Evolutionary conservation across 2,329 filamentous ascomycete species (phyloP), one percentile per base, ranked within the genome.

Genomic region (Purpureocillium takamizusanense): DNA sequence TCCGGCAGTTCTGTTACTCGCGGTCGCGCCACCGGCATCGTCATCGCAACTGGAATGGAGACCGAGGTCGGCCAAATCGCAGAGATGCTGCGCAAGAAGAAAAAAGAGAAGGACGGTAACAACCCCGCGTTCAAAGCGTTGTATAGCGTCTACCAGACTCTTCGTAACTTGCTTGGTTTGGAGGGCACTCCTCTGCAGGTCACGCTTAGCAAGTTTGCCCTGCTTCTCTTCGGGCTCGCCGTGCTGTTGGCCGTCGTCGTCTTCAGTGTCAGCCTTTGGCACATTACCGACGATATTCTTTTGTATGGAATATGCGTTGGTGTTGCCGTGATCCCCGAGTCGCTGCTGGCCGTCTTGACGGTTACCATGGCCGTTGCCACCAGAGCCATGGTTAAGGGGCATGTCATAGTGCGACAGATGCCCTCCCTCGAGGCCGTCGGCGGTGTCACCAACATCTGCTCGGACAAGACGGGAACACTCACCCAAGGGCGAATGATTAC

Each of bases 121-220:
- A 55, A 58, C 34, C 62, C 75, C 49, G 64, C 76, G 35, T 56
- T 55, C 47, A 57, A 63, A 33, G 57, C 62, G 23, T 52, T 66
- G 45, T 64, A 66, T 50, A 64, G 63, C 41, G 60, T 58, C 44
- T 64, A 65, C 42, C 61, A 62, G 40, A 63, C 60, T 36, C 42
- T 57, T 38, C 68, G 72, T 33, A 70, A 71, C 46, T 68, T 84
- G 43, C 69, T 85, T 32, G 81, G 77, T 39, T 59, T 81, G 3
- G 72, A 84, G 39, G 87, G 87, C 36, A 94, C 88, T 2, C 88
- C 88, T 1, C 68, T 95, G 33, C 86, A 94, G 63, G 81, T 83
- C 47, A 90, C 86, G 53, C 71, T 95, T 37, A 86, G 83, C 63
- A 87, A 89, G 60, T 81, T 95, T 52, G 87, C 88, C 21, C 78